phyloP scores from a whole-genome alignment of 257 asterid species.

The Gynochthodes officinalis region DNA sequence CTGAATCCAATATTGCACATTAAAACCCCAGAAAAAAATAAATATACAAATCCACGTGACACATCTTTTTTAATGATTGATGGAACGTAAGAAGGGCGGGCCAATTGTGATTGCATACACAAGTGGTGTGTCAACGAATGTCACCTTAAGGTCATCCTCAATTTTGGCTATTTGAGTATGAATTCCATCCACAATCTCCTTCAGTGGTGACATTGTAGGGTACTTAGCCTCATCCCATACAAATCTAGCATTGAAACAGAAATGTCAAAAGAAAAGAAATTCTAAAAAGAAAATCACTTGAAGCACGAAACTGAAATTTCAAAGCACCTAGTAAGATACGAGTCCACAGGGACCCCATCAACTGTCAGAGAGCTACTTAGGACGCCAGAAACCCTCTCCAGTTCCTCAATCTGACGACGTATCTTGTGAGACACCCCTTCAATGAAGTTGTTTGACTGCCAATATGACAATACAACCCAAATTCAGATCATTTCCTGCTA shows the following conservation, averaged over 20 bases:
- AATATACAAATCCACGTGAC: no score
- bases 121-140: neutral
- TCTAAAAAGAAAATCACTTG: neutral
- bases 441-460: constrained; percentile 78
- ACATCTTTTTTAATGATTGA: no score
- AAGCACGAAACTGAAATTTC: constrained; percentile 2
- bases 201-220: constrained; percentile 83
- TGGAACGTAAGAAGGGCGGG: neutral
- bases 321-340: constrained; percentile 75
- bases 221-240: constrained; percentile 91
- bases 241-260: constrained; percentile 39
- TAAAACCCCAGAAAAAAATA: no score
- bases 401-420: constrained; percentile 80
- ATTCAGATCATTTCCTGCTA: constrained; percentile 4
- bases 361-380: constrained; percentile 82
- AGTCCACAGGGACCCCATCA: constrained; percentile 93
- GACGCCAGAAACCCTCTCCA: constrained; percentile 80
- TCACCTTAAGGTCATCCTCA: constrained; percentile 95
- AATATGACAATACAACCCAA: constrained; percentile 6
- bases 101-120: neutral
- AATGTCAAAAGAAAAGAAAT: constrained; percentile 1
- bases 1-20: neutral
- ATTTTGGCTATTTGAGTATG: constrained; percentile 72
- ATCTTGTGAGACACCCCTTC: constrained; percentile 88
- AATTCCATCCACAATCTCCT: constrained; percentile 80